Evolutionary conservation across 31 red algal species (phyloP).

Genomic region (Porphyra umbilicalis): DNA sequence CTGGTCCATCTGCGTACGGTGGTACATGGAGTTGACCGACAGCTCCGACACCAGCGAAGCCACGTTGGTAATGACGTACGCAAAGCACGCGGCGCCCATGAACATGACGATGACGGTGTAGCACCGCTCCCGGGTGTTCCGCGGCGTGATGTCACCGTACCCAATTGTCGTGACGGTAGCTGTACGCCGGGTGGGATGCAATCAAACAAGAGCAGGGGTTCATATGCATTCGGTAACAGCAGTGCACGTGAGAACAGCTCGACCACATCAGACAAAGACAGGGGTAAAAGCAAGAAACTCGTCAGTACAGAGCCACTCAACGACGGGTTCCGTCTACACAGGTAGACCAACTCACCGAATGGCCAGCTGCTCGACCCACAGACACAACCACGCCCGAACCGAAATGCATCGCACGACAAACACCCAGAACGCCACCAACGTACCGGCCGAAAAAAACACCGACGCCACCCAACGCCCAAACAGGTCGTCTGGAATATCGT

Average conservation of each 20-base stretch:
- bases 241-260: neutral
- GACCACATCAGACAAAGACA: neutral
- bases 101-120: constrained; percentile 73
- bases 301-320: neutral
- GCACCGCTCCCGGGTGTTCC: constrained; percentile 39
- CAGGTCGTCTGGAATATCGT: constrained; percentile 15
- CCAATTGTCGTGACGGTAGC: constrained; percentile 77
- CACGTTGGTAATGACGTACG: constrained; percentile 52
- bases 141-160: constrained; percentile 65
- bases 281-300: neutral
- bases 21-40: constrained; percentile 19
- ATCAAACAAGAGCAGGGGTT: too few species aligned
- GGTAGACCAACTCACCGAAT: too few species aligned
- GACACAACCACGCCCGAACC: neutral
- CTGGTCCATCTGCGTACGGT: constrained; percentile 53
- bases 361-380: too few species aligned
- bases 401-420: neutral
- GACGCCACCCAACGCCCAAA: constrained; percentile 54
- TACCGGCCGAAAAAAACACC: constrained; percentile 62
- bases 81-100: constrained; percentile 65
- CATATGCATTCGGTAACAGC: too few species aligned
- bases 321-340: too few species aligned
- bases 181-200: neutral
- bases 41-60: constrained; percentile 33
- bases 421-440: neutral